Base-by-base conservation (phyloP, 768 basidiomycete species). In the Fomitopsis serialis region DNA sequence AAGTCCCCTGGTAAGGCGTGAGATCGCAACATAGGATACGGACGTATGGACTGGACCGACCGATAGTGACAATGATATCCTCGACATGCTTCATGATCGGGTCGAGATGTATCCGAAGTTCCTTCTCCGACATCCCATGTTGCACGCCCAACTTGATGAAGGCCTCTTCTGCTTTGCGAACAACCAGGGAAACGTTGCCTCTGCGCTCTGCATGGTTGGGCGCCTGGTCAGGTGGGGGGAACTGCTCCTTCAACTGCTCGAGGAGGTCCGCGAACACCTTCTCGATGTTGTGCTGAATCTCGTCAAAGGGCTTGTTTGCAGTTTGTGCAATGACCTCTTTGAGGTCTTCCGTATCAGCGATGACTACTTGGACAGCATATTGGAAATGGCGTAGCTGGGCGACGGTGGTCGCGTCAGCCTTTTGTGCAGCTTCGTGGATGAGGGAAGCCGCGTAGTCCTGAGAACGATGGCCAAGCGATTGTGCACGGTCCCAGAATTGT, bases 191-290 rank as follows among this genome's bases (percentile, higher is more conserved):
- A 3, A 72, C 58, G 27, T 61, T 60, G 5, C 10, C 53, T 15
- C 52, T 56, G 2, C 70, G 62, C 25, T 65, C 52, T 29, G 60
- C 63, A 50, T 72, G 69, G 10, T 58, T 53, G 4, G 68, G 65
- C 8, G 69, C 68, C 25, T 67, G 29, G 24, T 69, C 60, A 6
- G 71, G 67, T 1, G 66, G 54, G 3, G 67, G 61, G 48, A 76
- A 70, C 42, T 37, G 47, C 2, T 42, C 43, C 45, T 58, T 36
- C 13, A 69, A 46, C 47, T 70, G 66, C 5, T 60, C 61, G 25
- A 67, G 52, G 21, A 73, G 52, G 7, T 17, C 19, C 24, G 23
- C 19, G 22, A 61, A 52, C 7, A 34, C 6, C n/a, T 27, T 29
- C 40, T 51, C 40, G 34, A 51, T 11, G 10, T 27, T 19, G 12